These are phyloP conservation scores for Neostapfia colusana DNA, from an alignment of 176 grass and related monocot genomes.

Conservation along the genomic window DNA sequence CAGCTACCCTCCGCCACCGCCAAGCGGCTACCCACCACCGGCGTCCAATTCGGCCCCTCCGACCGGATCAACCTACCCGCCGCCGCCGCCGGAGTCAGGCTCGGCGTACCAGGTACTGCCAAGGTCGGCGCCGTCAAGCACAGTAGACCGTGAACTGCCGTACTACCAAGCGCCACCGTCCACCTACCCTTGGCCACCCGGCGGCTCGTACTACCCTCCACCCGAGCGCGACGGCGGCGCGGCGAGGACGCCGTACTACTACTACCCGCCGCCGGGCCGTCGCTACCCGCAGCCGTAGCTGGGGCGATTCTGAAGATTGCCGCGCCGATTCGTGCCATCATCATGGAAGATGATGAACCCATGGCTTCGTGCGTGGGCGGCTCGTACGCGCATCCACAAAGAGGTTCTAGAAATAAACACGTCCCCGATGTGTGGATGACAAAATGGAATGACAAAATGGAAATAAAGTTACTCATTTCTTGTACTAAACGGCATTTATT, in stretches of 20 bases:
- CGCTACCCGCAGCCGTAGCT: slow-evolving; percentile 24
- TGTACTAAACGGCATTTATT: too few species aligned
- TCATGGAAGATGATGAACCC: too few species aligned
- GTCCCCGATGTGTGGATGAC: too few species aligned
- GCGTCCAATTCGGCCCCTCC: slow-evolving; percentile 2
- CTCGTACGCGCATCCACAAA: too few species aligned
- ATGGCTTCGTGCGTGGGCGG: background rate
- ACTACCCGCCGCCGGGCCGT: slow-evolving; percentile 43
- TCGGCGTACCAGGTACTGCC: background rate
- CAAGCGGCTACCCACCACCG: slow-evolving; percentile 24
- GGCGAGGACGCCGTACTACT: slow-evolving; percentile 29
- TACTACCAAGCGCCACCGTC: background rate
- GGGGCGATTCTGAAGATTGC: background rate
- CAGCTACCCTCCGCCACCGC: slow-evolving; percentile 22
- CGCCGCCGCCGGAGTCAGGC: slow-evolving; percentile 18
- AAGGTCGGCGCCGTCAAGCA: background rate
- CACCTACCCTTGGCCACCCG: slow-evolving; percentile 17
- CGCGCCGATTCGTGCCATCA: background rate
- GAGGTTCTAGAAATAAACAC: too few species aligned
- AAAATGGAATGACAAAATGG: too few species aligned
- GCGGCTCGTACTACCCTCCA: slow-evolving; percentile 34
- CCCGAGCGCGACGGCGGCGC: slow-evolving; percentile 17
- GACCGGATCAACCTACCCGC: slow-evolving; percentile 18
- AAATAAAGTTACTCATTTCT: too few species aligned
- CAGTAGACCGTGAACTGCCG: background rate